Evolutionary conservation across 345 rosid genomes (phyloP).

Genomic region (Excoecaria agallocha): DNA sequence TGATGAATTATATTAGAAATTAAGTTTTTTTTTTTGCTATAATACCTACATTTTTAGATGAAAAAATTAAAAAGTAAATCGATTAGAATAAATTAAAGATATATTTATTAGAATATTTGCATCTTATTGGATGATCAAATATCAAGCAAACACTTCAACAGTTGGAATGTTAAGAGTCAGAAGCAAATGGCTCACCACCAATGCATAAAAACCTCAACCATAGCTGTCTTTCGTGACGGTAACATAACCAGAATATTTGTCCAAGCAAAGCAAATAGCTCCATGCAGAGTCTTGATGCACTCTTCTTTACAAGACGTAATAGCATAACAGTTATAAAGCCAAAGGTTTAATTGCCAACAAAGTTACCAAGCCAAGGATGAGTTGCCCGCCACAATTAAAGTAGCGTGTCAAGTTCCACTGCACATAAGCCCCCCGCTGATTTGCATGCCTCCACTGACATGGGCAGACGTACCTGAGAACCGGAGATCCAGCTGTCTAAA

Average conservation of each 20-base stretch:
- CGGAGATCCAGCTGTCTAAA: conserved; percentile 20
- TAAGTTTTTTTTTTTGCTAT: too few species aligned
- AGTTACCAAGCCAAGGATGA: conserved; percentile 64
- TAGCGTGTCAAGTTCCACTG: conserved; percentile 23
- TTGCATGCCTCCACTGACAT: conserved; percentile 20
- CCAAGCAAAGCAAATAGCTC: conserved; percentile 4
- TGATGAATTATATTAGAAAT: too few species aligned
- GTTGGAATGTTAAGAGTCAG: background rate
- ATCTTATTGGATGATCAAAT: too few species aligned
- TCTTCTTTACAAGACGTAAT: background rate
- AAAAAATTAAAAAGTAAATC: too few species aligned
- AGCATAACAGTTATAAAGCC: background rate
- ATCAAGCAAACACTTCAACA: background rate
- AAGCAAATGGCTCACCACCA: background rate
- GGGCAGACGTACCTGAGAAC: conserved; percentile 22
- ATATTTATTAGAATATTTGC: too few species aligned
- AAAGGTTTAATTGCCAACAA: background rate
- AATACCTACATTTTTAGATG: too few species aligned
- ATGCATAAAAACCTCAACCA: background rate
- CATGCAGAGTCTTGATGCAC: conserved; percentile 6
- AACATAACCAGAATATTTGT: background rate
- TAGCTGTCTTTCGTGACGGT: background rate
- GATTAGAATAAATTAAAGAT: too few species aligned
- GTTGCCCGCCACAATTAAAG: conserved; percentile 45
- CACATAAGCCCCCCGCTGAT: conserved; percentile 18